Base-by-base conservation (phyloP, 148 eudicot species). In the Camellia sinensis region DNA sequence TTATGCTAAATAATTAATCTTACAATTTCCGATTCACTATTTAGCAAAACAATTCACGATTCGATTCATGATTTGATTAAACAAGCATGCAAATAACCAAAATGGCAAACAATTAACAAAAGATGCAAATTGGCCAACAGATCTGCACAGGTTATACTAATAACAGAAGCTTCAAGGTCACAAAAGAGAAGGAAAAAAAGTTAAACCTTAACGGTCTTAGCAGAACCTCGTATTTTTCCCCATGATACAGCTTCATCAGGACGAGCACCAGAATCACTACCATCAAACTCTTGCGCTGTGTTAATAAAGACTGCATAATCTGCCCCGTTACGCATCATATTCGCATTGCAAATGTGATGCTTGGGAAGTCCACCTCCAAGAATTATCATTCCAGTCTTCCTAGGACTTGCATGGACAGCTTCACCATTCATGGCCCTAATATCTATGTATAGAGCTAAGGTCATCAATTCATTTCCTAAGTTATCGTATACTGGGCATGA, bases 221-320 rank as follows among this genome's bases (percentile, higher is more conserved):
- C 98, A 85, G 97, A 91, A 81, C 87, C 90, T 66, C 93, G 86
- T 66, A 96, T 92, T 84, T 96, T 93, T 3, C 98, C 99, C 99
- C 99, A 96, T 2, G 97, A 93, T 59, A 93, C 89, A 74, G 97
- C 98, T 90, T 94, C 97, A 83, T 94, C 98, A 67, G 97, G 98
- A 65, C 91, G 92, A 50, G 98, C 97, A 83, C 98, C 97, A 29
- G 97, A 94, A 87, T 94, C 98, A 82, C 94, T 91, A 66, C 98
- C 98, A 83, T 94, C 97, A 65, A 87, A 93, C 85, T 94, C 97
- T 80, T 94, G 98, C 11, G 98, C 98, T 3, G 98, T 94, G 85
- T 94, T 94, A n/a, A 92, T 88, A 71, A 90, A 92, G 77, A 92
- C 94, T 21, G 93, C 99, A 87, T 79, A 96, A 88, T 92, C 97